Evolutionary conservation across 2,329 filamentous ascomycete genomes (phyloP).

Genomic region (Helotiales sp.): DNA sequence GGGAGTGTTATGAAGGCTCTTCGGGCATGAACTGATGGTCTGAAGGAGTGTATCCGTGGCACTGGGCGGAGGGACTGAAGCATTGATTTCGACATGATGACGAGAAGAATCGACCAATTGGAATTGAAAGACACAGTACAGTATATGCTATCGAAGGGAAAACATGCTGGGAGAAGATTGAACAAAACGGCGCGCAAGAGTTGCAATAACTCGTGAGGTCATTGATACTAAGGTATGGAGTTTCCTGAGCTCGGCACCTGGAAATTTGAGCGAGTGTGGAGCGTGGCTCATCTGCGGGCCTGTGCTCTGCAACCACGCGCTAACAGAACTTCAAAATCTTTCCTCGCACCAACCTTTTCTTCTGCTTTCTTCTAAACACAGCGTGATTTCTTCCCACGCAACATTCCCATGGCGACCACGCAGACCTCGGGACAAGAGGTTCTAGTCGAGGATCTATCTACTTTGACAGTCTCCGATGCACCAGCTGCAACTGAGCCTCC

Average conservation of each 20-base stretch:
- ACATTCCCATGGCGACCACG: slow-evolving; percentile 14
- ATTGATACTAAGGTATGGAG: not conserved
- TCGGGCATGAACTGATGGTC: slow-evolving; percentile 29
- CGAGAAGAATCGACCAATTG: not conserved
- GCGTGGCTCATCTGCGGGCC: no score
- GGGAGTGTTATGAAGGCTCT: slow-evolving; percentile 43
- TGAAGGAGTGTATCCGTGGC: slow-evolving; percentile 17
- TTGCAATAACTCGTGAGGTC: slow-evolving; percentile 3
- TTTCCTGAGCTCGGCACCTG: not conserved
- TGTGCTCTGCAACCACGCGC: no score
- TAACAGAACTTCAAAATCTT: no score
- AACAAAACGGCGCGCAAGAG: not conserved
- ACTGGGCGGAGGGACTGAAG: slow-evolving; percentile 25
- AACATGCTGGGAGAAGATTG: not conserved
- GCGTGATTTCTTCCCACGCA: not conserved
- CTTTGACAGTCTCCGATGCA: slow-evolving; percentile 4
- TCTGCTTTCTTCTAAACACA: no score
- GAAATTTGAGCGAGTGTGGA: no score
- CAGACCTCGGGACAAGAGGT: slow-evolving; percentile 3
- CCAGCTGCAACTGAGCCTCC: slow-evolving; percentile 19
- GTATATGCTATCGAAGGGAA: not conserved
- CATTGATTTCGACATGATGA: slow-evolving; percentile 27
- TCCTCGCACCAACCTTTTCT: no score
- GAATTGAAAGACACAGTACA: not conserved
- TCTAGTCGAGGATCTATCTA: slow-evolving; percentile 17